Evolutionary conservation across 139 green algal genomes (phyloP), one percentile per base, ranked within the genome.

Genomic region (Picochlorum sp.): DNA sequence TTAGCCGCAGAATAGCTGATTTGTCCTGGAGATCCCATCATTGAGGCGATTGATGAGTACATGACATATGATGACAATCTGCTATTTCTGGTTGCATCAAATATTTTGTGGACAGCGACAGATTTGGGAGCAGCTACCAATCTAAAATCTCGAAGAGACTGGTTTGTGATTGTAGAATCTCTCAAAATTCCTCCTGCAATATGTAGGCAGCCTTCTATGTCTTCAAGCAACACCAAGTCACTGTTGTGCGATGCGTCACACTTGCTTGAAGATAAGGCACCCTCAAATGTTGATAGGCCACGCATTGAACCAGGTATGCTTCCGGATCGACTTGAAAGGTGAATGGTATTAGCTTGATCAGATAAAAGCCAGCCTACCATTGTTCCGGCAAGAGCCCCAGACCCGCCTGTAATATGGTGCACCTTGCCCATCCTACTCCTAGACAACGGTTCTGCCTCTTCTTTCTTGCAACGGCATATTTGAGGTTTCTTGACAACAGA

Each of bases 1-100:
- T 95, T 95, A 7, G 88, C 84, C 6, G 80, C 85, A 57, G 65
- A 63, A 62, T 95, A 95, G 72, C 83, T 88, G 55, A 73, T 71
- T 74, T 95, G 88, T 24, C 88, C 88, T 13, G 87, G 79, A 2
- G 82, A 86, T 47, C 88, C 88, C 45, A 96, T 61, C 41, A 96
- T 68, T 0, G 79, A 67, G 0, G 88, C 85, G 10, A 92, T 79
- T 2, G 81, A 90, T 18, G 83, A 92, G 74, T 92, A 94, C 21
- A 92, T 75, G 26, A 91, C 61, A 14, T 77, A 58, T 3, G 24
- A 60, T 45, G 50, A 67, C n/a, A 30, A 8, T 38, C 21, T 30
- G 23, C 21, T 23, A 9, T 34, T n/a, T 18, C n/a, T n/a, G 34
- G 21, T 37, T 14, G 26, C 13, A 38, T 30, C 10, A 9, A 37